phyloP scores from a whole-genome alignment of 345 rosid genomes.

The Salix suchowensis region DNA sequence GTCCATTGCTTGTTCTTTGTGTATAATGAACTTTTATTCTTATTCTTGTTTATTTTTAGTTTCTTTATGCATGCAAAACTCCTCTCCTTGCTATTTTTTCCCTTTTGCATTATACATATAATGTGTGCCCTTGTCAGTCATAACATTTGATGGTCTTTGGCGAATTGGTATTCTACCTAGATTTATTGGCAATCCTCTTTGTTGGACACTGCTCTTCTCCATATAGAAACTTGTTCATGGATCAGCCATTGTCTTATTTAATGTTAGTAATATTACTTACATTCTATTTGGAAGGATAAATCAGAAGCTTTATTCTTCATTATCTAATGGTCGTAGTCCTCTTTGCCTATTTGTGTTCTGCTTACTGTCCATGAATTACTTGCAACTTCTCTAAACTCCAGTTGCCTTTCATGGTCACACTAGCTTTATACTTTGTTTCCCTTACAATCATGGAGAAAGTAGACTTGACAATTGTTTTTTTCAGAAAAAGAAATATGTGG shows the following conservation, averaged over 20 bases:
- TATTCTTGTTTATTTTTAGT: background rate
- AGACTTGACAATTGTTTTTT: background rate
- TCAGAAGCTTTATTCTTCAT: background rate
- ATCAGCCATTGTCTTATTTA: background rate
- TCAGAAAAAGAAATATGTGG: background rate
- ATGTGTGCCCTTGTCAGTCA: background rate
- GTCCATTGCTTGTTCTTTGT: background rate
- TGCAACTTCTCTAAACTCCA: background rate
- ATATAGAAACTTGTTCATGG: background rate
- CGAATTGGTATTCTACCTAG: background rate
- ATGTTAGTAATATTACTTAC: background rate
- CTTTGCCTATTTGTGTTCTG: background rate
- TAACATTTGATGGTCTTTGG: background rate
- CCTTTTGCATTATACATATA: background rate
- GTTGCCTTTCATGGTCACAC: background rate
- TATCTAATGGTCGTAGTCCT: background rate
- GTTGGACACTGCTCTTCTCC: background rate
- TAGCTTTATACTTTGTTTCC: no score
- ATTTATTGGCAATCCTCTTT: background rate
- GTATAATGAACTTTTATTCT: background rate
- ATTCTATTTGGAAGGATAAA: background rate
- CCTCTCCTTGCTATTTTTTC: background rate
- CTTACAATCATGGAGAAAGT: background rate
- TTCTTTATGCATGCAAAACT: background rate
- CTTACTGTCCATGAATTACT: background rate